Conservation (phyloP, 148 eudicot species). For the Tetragonia tetragonoides region DNA sequence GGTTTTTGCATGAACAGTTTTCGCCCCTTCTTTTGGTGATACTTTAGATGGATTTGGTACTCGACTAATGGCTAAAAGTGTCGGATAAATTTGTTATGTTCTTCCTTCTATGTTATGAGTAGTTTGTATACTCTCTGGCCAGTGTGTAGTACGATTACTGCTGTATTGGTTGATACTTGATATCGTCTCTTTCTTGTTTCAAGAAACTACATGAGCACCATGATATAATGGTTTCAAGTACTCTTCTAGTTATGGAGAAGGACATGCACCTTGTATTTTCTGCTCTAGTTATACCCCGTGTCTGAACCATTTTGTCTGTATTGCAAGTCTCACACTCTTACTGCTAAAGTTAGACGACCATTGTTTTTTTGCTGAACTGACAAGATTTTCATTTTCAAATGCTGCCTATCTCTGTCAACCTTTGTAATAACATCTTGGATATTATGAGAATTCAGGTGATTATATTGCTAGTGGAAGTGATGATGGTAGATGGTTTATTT, state of each 20-base stretch:
- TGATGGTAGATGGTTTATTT: conserved; percentile 96
- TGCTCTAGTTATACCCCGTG: background rate
- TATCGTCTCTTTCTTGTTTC: background rate
- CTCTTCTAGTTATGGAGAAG: background rate
- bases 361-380: background rate
- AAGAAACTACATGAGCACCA: background rate
- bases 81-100: too few relatives aligned
- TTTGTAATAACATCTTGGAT: background rate
- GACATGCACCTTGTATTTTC: background rate
- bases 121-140: background rate
- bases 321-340: background rate
- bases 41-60: too few relatives aligned
- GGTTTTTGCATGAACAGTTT: background rate
- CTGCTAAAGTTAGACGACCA: background rate
- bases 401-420: background rate
- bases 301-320: background rate
- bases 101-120: background rate
- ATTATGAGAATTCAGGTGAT: conserved; percentile 51
- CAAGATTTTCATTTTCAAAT: background rate
- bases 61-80: too few relatives aligned
- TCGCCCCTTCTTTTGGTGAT: too few relatives aligned
- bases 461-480: conserved; percentile 98
- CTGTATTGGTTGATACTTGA: background rate
- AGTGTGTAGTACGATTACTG: background rate
- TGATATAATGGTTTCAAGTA: background rate